Conservation (phyloP, 2,329 filamentous ascomycete species). For the Leptographium procerum region DNA sequence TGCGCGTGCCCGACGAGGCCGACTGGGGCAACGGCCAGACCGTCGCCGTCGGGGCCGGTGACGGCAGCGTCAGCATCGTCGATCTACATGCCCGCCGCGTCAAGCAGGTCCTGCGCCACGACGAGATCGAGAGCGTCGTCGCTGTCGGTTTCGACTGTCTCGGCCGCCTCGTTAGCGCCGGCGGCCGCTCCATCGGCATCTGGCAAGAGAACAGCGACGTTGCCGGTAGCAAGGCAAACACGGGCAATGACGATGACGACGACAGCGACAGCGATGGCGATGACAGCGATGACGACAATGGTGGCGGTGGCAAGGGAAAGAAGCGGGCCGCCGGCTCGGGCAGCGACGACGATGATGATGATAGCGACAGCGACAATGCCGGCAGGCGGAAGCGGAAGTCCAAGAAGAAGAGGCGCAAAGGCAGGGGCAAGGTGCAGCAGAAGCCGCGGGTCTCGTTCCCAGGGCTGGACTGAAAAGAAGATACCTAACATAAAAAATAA, state of each 20-base stretch:
- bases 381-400: constrained; percentile 17
- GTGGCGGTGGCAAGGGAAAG: constrained; percentile 14
- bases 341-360: constrained; percentile 24
- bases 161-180: constrained; percentile 80
- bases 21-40: constrained; percentile 53
- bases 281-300: constrained; percentile 33
- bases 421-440: constrained; percentile 14
- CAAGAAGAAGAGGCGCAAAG: constrained; percentile 18
- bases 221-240: constrained; percentile 27
- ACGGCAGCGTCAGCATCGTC: constrained; percentile 68
- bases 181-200: constrained; percentile 75
- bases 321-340: constrained; percentile 26
- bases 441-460: constrained; percentile 17
- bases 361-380: constrained; percentile 18
- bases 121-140: constrained; percentile 78
- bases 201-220: constrained; percentile 63
- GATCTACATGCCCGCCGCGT: constrained; percentile 65
- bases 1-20: constrained; percentile 58
- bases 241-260: constrained; percentile 33
- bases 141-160: constrained; percentile 74
- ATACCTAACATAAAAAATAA: no score
- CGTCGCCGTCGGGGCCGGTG: constrained; percentile 69
- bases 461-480: constrained; percentile 18
- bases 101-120: constrained; percentile 57
- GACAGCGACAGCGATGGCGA: constrained; percentile 29